phyloP scores from a whole-genome alignment of 441 rosid species.

The Populus trichocarpa region DNA sequence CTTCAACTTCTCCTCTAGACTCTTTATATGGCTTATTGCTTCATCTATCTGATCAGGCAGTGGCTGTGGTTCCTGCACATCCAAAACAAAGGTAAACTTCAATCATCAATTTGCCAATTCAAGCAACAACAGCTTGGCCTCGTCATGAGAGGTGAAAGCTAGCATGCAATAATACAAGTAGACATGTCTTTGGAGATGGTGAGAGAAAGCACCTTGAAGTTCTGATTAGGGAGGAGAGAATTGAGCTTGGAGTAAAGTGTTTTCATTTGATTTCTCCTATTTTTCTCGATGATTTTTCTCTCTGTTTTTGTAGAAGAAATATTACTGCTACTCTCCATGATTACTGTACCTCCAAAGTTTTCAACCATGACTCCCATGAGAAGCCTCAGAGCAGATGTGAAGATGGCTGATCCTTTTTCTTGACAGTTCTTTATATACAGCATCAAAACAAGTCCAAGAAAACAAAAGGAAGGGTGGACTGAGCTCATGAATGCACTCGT shows the following conservation, averaged over 20 bases:
- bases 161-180: neutral
- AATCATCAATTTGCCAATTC: neutral
- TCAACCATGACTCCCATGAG: neutral
- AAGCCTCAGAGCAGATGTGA: neutral
- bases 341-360: neutral
- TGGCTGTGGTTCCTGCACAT: constrained; percentile 32
- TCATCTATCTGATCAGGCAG: constrained; percentile 53
- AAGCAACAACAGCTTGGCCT: neutral
- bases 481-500: neutral
- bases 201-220: constrained; percentile 20
- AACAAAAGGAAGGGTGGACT: neutral
- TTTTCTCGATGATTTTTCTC: constrained; percentile 47
- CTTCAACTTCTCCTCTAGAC: constrained; percentile 25
- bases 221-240: constrained; percentile 38
- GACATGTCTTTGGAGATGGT: neutral
- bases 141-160: neutral
- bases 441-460: too few species aligned
- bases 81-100: neutral
- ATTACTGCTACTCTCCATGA: neutral
- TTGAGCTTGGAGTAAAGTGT: constrained; percentile 32
- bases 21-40: constrained; percentile 39
- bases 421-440: neutral
- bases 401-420: neutral
- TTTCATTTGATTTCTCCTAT: constrained; percentile 53
- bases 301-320: constrained; percentile 25